Evolutionary conservation across 2,329 filamentous ascomycete genomes (phyloP), one percentile per base, ranked within the genome.

Genomic region (Scopulariopsis brevicaulis): DNA sequence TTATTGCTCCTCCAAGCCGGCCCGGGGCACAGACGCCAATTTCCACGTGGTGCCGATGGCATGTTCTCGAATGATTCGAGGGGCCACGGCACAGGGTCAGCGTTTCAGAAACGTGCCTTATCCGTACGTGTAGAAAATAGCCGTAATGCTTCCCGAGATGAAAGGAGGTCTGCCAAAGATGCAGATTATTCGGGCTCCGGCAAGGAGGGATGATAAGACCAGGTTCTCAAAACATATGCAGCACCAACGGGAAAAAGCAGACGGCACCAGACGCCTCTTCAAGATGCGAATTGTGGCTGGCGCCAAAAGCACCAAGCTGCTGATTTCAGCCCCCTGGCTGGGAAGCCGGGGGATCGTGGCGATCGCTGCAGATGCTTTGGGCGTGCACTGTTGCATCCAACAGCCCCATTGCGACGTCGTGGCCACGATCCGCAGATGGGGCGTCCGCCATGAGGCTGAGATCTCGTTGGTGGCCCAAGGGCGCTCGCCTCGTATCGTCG

Each of bases 1-100:
- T 7, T 22, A n/a, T 12, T 50, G 20, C 7, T 20, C n/a, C 7
- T n/a, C 11, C 7, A 24, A 50, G 5, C 20, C 46, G 22, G 46
- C 46, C 4, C 24, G 25, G 32, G 24, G 55, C 55, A 57, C 55
- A 57, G 55, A 57, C 48, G 32, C n/a, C 12, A 22, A 14, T 22
- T 51, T 53, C 34, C 28, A 57, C 48, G 32, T 57, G 55, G 55
- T 18, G 50, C 25, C 43, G 43, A 15, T 28, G 28, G 50, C 34
- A 57, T 32, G 32, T 57, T 57, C 48, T 57, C 46, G 55, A 57
- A 53, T 53, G 32, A 53, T 57, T 52, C 34, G 43, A 56, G 55
- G 55, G 55, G 40, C 12, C 11, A 32, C 8, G 28, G 43, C 18
- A 35, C 32, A 37, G n/a, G 46, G 20, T 20, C 48, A 37, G 34